Conservation (phyloP, 495 filamentous ascomycete species). For the Xylaria nigripes region DNA sequence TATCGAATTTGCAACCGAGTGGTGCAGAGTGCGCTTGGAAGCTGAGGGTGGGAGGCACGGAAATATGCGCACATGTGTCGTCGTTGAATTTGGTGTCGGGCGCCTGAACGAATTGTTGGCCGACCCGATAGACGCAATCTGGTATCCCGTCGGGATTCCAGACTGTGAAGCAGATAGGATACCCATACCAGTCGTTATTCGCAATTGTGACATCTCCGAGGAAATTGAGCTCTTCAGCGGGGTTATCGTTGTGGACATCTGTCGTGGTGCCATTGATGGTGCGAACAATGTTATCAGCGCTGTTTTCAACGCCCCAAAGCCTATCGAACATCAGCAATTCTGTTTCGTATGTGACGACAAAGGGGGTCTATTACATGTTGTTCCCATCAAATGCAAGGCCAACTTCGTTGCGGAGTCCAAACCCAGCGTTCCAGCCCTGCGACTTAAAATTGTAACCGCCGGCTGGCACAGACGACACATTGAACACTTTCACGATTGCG, state of each 20-base stretch:
- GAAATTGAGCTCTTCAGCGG: constrained; percentile 67
- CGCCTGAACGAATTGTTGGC: constrained; percentile 31
- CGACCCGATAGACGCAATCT: constrained; percentile 18
- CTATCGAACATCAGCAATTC: constrained; percentile 44
- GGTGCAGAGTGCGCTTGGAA: constrained; percentile 57
- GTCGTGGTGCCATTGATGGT: constrained; percentile 25
- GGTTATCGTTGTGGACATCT: constrained; percentile 63
- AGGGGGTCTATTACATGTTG: constrained; percentile 14
- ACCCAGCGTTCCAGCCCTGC: constrained; percentile 54
- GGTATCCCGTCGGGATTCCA: constrained; percentile 43
- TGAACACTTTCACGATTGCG: constrained; percentile 60
- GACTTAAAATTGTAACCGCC: constrained; percentile 36
- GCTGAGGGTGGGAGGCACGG: constrained; percentile 40
- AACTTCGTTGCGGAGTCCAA: constrained; percentile 65
- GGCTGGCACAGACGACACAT: constrained; percentile 33
- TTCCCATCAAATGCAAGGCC: constrained; percentile 44
- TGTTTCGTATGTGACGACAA: not conserved
- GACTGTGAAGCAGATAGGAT: constrained; percentile 58
- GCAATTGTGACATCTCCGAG: constrained; percentile 52
- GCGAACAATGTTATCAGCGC: constrained; percentile 53
- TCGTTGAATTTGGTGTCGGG: constrained; percentile 32
- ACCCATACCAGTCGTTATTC: constrained; percentile 51
- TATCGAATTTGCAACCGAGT: constrained; percentile 49
- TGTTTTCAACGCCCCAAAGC: constrained; percentile 68
- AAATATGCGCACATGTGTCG: constrained; percentile 33